Conservation (phyloP, 2,329 filamentous ascomycete species). For the Bipolaris victoriae region DNA sequence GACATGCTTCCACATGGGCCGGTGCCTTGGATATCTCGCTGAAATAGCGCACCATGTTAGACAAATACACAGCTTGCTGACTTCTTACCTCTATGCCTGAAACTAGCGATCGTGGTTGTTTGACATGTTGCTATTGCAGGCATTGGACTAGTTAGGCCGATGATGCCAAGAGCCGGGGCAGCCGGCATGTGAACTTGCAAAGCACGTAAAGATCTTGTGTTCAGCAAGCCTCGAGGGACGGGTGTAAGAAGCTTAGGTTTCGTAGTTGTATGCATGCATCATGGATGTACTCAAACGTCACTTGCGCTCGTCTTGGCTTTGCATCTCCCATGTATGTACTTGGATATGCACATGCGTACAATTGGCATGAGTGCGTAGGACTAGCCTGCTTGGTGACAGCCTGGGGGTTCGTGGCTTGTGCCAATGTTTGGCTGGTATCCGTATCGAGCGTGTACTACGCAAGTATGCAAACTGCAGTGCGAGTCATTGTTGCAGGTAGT, state of each 20-base stretch:
- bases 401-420: background rate
- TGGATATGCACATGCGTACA: too few species aligned
- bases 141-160: background rate
- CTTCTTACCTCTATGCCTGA: background rate
- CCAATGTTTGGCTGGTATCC: background rate
- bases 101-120: background rate
- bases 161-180: constrained; percentile 17
- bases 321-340: too few species aligned
- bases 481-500: background rate
- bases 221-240: constrained; percentile 22
- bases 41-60: background rate
- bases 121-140: constrained; percentile 1
- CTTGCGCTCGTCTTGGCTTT: background rate
- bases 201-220: constrained; percentile 16
- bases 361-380: background rate
- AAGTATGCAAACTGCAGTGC: background rate
- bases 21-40: background rate
- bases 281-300: background rate
- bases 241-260: constrained; percentile 8
- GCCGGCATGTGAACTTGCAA: constrained; percentile 11
- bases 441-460: background rate
- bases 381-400: background rate
- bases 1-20: too few species aligned
- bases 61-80: background rate
- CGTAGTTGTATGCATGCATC: background rate